phyloP scores from a whole-genome alignment of 805 yeast species.

The Candida fluviatilis region DNA sequence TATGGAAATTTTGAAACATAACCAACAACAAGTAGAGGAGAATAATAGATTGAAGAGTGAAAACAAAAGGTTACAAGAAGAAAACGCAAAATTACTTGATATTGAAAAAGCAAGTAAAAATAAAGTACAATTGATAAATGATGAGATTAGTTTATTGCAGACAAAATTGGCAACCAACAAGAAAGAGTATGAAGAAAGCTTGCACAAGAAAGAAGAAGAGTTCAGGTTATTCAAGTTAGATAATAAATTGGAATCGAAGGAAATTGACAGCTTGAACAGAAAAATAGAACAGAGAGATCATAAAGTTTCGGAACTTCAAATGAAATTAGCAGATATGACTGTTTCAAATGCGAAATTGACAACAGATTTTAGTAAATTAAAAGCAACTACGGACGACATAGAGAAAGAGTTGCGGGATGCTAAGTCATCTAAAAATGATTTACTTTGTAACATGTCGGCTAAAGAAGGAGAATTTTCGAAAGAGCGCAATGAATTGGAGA shows the following conservation, averaged over 20 bases:
- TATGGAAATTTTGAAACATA: constrained; percentile 8
- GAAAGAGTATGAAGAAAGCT: constrained; percentile 2
- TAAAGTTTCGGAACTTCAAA: constrained; percentile 13
- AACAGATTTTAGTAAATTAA: constrained; percentile 13
- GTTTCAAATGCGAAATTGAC: constrained; percentile 10
- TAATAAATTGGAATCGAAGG: constrained; percentile 8
- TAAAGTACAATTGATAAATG: constrained; percentile 4
- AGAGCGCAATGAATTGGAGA: constrained; percentile 48
- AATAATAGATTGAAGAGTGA: constrained; percentile 3
- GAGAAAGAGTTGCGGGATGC: constrained; percentile 19
- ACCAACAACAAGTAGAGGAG: constrained; percentile 8
- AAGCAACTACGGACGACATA: constrained; percentile 10
- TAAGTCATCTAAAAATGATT: constrained; percentile 50
- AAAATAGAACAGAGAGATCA: constrained; percentile 11
- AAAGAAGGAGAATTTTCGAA: constrained; percentile 55
- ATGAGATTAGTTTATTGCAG: constrained; percentile 9
- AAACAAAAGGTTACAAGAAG: constrained; percentile 3
- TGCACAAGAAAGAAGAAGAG: constrained; percentile 7
- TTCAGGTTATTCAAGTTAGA: constrained; percentile 5
- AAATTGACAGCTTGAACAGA: constrained; percentile 10
- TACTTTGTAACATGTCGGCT: constrained; percentile 63
- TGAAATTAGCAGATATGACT: constrained; percentile 9
- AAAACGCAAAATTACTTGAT: constrained; percentile 3
- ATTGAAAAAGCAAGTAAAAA: constrained; percentile 2
- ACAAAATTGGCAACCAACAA: neutral